These are phyloP conservation scores for Oryza nivara DNA, from an alignment of 176 grass and related monocot species.

Conservation along the genomic window DNA sequence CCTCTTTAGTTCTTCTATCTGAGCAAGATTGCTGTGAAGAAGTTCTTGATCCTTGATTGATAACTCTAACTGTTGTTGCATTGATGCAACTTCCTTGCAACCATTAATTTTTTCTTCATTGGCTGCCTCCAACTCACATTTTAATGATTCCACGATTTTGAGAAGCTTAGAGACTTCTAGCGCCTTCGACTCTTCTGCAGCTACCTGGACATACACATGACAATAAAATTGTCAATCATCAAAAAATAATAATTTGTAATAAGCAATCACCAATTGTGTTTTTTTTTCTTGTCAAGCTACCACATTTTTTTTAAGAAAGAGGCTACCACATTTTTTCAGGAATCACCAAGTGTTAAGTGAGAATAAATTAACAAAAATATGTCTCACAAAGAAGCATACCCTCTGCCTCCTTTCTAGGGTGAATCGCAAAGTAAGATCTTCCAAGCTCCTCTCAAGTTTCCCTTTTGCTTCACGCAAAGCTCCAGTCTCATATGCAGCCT, in stretches of 20 bases:
- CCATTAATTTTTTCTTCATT: constrained; percentile 47
- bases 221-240: constrained; percentile 16
- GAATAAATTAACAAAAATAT: background rate
- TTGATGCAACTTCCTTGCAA: constrained; percentile 48
- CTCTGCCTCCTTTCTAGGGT: constrained; percentile 78
- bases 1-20: constrained; percentile 58
- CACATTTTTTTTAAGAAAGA: too few relatives aligned
- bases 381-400: constrained; percentile 49
- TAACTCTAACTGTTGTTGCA: constrained; percentile 63
- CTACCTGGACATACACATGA: constrained; percentile 46
- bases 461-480: constrained; percentile 86
- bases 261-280: constrained; percentile 19
- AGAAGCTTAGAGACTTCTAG: constrained; percentile 63
- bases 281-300: background rate
- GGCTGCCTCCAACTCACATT: constrained; percentile 52
- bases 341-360: background rate
- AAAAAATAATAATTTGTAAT: background rate
- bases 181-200: constrained; percentile 76
- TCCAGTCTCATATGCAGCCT: constrained; percentile 86
- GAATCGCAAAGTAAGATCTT: constrained; percentile 80
- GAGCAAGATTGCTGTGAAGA: constrained; percentile 45
- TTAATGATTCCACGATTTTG: constrained; percentile 55
- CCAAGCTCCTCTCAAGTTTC: constrained; percentile 82
- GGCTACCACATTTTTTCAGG: background rate
- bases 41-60: constrained; percentile 59